Evolutionary conservation across 1,139 yeast genomes (phyloP), one percentile per base, ranked within the genome.

Genomic region (Ogataea hybrid): DNA sequence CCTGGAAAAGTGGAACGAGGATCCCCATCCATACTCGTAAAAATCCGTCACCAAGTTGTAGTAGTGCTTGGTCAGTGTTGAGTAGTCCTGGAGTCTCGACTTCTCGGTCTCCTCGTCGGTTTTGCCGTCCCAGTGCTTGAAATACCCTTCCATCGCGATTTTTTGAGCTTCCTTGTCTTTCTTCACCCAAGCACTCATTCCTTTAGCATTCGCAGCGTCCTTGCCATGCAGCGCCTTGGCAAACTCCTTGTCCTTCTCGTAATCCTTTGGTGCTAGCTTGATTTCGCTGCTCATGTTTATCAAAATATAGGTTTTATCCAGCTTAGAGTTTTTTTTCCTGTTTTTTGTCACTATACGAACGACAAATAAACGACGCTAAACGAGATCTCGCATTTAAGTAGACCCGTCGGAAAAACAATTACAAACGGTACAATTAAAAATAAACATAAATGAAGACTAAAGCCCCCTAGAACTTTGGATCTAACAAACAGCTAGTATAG

Each of bases 11-110:
- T 92, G 98, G 87, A 92, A 92, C n/a, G 96, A 87, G 18, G 96
- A 78, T 50, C 98, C 98, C 98, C 98, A 92, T 36, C 98, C 98
- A 67, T 92, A 92, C 71, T 92, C 98, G 73, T 92, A 92, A 62
- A 81, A 87, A 67, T 92, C 98, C 29, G 98, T 90, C 42, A 88
- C 97, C 63, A 92, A 80, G 71, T 92, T 92, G 73, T 92, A 92
- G 75, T 89, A 92, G 62, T 94, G 96, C 66, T 87, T 92, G 45
- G 98, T 92, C 58, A 89, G 78, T 57, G 84, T 81, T 46, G 95
- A 85, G 71, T 92, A 92, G 66, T 87, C 96, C 35, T 74, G 76
- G 50, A 87, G 71, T 68, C 97, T 81, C 56, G 79, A 77, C 52
- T 78, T 73, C 62, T 84, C 92, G 32, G 79, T 71, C 44, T 85